phyloP scores from a whole-genome alignment of 2,329 filamentous ascomycete species.

The Torrubiella hemipterigena region DNA sequence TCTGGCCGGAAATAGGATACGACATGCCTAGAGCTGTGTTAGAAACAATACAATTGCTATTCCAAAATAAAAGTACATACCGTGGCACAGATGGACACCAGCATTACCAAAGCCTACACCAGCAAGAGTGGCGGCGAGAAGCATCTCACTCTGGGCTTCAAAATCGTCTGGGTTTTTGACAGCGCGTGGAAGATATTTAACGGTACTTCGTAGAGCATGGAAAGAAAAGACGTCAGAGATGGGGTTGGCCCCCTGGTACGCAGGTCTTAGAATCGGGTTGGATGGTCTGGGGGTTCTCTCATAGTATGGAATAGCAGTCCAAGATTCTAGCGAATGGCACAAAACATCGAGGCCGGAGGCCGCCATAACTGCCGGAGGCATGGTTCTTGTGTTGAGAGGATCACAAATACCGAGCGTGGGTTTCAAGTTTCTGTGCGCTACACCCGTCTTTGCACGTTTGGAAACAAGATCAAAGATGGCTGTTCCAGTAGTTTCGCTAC shows the following conservation, averaged over 20 bases:
- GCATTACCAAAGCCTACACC: constrained; percentile 97
- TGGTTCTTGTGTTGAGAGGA: constrained; percentile 84
- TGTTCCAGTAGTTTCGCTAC: constrained; percentile 91
- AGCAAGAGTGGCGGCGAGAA: constrained; percentile 84
- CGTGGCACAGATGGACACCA: constrained; percentile 70
- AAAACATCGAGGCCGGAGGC: constrained; percentile 88
- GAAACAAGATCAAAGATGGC: constrained; percentile 94
- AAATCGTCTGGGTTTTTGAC: constrained; percentile 80
- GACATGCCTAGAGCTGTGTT: constrained; percentile 57
- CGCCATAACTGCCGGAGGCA: constrained; percentile 90
- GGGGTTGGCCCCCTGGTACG: constrained; percentile 94
- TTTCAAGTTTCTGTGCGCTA: constrained; percentile 91
- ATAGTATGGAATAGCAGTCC: constrained; percentile 92
- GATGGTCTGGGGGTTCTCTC: constrained; percentile 72
- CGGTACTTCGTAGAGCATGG: constrained; percentile 67
- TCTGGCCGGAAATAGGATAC: constrained; percentile 93
- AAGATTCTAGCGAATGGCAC: constrained; percentile 90
- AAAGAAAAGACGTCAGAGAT: constrained; percentile 97
- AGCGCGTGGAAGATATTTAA: constrained; percentile 85
- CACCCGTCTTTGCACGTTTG: constrained; percentile 86
- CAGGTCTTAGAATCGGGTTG: constrained; percentile 83
- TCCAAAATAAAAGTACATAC: constrained; percentile 21
- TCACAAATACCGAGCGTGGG: constrained; percentile 82
- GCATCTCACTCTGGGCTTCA: constrained; percentile 91
- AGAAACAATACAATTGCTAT: constrained; percentile 1